A percentile compares a stretch with the other conserved stretches of the same genome.
These are phyloP conservation scores for Lactarius vividus DNA, from an alignment of 768 basidiomycete genomes.

Conservation along the genomic window DNA sequence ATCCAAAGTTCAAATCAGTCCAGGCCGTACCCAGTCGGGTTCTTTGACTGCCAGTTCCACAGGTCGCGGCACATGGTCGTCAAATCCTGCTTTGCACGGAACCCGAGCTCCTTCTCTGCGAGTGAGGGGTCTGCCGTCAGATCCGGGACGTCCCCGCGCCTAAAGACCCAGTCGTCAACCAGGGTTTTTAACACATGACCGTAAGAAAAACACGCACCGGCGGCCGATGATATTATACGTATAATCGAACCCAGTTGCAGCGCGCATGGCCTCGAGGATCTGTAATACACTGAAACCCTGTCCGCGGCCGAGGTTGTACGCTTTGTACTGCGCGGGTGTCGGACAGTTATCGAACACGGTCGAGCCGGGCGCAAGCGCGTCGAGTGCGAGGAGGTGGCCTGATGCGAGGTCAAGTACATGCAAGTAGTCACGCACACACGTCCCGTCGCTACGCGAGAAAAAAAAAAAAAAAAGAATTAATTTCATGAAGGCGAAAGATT, in stretches of 20 bases:
- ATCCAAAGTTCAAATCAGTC: conserved; percentile 10
- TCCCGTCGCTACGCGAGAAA: conserved; percentile 67
- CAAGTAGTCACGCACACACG: conserved; percentile 95
- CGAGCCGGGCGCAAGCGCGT: conserved; percentile 67
- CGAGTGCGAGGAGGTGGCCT: conserved; percentile 88
- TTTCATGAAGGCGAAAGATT: too few species aligned
- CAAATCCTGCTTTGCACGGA: conserved; percentile 75
- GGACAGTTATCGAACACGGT: conserved; percentile 56
- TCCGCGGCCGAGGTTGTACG: conserved; percentile 96
- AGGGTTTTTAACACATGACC: too few species aligned
- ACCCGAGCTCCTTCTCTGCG: conserved; percentile 91
- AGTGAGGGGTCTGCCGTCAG: conserved; percentile 90
- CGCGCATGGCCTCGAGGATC: conserved; percentile 92
- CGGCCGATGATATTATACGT: conserved; percentile 87
- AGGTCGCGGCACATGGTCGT: conserved; percentile 94
- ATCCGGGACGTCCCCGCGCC: conserved; percentile 93
- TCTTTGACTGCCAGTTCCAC: conserved; percentile 99
- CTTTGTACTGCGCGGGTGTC: conserved; percentile 69
- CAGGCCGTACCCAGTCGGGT: conserved; percentile 69
- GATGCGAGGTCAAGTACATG: conserved; percentile 93
- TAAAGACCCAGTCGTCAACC: conserved; percentile 33
- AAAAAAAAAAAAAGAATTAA: not conserved
- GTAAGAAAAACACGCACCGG: conserved; percentile 53
- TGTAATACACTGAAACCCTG: conserved; percentile 89
- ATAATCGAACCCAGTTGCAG: conserved; percentile 85